phyloP scores from a whole-genome alignment of 148 eudicot genomes.

The Amaranthus cruentus region DNA sequence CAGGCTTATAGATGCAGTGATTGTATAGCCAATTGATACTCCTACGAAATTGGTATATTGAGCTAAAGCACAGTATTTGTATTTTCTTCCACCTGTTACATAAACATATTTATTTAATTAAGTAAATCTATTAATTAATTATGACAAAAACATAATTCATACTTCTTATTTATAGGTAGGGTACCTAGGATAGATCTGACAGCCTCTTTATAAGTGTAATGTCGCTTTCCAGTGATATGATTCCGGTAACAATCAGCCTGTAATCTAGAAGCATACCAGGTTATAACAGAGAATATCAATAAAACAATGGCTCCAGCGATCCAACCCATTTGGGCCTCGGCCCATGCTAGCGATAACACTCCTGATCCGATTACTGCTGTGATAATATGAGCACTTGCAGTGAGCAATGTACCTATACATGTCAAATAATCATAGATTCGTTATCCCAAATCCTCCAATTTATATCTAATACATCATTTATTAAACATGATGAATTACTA shows the following conservation, averaged over 20 bases:
- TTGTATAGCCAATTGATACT: conserved; percentile 53
- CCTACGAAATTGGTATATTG: conserved; percentile 54
- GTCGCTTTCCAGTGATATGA: conserved; percentile 35
- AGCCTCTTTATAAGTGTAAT: conserved; percentile 44
- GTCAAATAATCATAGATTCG: neutral
- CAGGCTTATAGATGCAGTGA: conserved; percentile 64
- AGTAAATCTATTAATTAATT: neutral
- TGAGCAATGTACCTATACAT: conserved; percentile 41
- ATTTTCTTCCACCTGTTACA: conserved; percentile 45
- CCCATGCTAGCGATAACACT: conserved; percentile 62
- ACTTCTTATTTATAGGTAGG: no score
- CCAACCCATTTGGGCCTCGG: conserved; percentile 70
- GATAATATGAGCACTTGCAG: conserved; percentile 57
- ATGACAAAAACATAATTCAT: no score
- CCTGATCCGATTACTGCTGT: conserved; percentile 64
- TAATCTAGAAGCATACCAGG: conserved; percentile 41
- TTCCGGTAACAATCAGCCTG: conserved; percentile 52
- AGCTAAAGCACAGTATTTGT: conserved; percentile 40
- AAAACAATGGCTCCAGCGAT: conserved; percentile 46
- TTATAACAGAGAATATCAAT: conserved; percentile 32
- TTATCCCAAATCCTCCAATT: neutral
- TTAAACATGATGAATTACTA: neutral
- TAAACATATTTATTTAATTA: neutral
- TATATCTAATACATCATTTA: neutral
- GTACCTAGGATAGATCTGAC: conserved; percentile 48